These are phyloP conservation scores for Vanilla planifolia DNA, from an alignment of 106 monocot genomes.

Conservation along the genomic window DNA sequence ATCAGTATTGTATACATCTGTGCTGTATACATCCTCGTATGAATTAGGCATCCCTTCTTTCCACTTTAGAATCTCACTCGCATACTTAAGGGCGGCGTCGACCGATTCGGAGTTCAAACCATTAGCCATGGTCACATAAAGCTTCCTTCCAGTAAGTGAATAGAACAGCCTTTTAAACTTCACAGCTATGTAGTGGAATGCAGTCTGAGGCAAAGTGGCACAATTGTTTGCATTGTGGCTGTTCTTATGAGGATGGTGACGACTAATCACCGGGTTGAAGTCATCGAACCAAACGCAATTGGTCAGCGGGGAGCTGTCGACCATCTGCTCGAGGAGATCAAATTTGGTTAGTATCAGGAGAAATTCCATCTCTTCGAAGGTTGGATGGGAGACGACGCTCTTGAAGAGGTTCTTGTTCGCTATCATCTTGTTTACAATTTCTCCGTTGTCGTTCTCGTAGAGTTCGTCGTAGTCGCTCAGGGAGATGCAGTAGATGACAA, in stretches of 20 bases:
- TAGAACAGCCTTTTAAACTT: constrained; percentile 73
- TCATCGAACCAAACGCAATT: constrained; percentile 80
- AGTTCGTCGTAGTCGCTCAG: constrained; percentile 65
- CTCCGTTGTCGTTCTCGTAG: constrained; percentile 40
- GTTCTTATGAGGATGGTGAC: constrained; percentile 12
- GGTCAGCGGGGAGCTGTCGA: constrained; percentile 45
- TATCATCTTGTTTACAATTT: constrained; percentile 69
- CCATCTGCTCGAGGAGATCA: constrained; percentile 73
- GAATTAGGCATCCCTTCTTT: constrained; percentile 48
- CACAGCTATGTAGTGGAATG: constrained; percentile 64
- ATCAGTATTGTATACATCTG: constrained; percentile 45
- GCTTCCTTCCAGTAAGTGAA: constrained; percentile 48
- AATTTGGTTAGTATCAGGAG: constrained; percentile 83
- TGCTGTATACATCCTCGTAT: background rate
- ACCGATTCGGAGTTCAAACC: constrained; percentile 53
- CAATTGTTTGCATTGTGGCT: constrained; percentile 13
- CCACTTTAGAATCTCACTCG: constrained; percentile 82
- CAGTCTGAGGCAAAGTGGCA: constrained; percentile 42
- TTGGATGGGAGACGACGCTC: constrained; percentile 45
- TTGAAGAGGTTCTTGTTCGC: constrained; percentile 69
- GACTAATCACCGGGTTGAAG: constrained; percentile 61
- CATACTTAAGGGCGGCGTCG: constrained; percentile 50
- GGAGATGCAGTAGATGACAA: constrained; percentile 76
- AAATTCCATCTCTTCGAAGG: constrained; percentile 65
- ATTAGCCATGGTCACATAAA: constrained; percentile 52